phyloP scores from a whole-genome alignment of 2,329 filamentous ascomycete species.

The Aspergillus aculeatinus region DNA sequence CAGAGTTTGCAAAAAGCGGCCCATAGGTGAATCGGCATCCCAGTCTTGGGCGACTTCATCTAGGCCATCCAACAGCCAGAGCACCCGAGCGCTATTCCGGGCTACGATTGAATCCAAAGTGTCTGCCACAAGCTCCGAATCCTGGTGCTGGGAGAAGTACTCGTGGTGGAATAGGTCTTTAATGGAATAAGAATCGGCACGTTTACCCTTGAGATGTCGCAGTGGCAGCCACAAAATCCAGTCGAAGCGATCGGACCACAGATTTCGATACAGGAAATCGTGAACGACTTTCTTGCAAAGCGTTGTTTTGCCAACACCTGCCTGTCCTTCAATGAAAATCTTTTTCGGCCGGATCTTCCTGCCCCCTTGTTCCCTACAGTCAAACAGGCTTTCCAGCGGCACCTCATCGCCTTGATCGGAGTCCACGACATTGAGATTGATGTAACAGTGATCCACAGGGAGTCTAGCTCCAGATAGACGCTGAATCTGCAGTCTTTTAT shows the following conservation, averaged over 20 bases:
- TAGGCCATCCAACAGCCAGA: slow-evolving; percentile 47
- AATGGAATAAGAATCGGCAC: not conserved
- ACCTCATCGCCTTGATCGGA: no score
- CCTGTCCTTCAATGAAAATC: slow-evolving; percentile 39
- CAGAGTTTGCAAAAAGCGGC: slow-evolving; percentile 27
- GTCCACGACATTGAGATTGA: slow-evolving; percentile 41
- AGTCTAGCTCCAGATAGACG: slow-evolving; percentile 36
- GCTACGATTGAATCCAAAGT: no score
- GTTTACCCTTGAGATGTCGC: not conserved
- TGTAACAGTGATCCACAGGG: slow-evolving; percentile 40
- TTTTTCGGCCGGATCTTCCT: slow-evolving; percentile 24
- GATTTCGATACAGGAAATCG: slow-evolving; percentile 26
- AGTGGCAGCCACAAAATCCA: slow-evolving; percentile 9
- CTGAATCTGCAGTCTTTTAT: slow-evolving; percentile 29
- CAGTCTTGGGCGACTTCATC: slow-evolving; percentile 41
- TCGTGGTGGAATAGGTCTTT: not conserved
- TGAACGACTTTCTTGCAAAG: slow-evolving; percentile 44
- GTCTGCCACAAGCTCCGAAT: not conserved
- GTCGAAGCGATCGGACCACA: slow-evolving; percentile 5
- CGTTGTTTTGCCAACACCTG: slow-evolving; percentile 44
- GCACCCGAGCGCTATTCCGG: slow-evolving; percentile 18
- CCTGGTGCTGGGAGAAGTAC: not conserved
- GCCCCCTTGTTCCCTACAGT: slow-evolving; percentile 6
- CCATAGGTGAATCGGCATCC: slow-evolving; percentile 6
- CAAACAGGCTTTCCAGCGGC: no score